phyloP scores from a whole-genome alignment of 352 stramenopile genomes.

The Lagenidium giganteum region DNA sequence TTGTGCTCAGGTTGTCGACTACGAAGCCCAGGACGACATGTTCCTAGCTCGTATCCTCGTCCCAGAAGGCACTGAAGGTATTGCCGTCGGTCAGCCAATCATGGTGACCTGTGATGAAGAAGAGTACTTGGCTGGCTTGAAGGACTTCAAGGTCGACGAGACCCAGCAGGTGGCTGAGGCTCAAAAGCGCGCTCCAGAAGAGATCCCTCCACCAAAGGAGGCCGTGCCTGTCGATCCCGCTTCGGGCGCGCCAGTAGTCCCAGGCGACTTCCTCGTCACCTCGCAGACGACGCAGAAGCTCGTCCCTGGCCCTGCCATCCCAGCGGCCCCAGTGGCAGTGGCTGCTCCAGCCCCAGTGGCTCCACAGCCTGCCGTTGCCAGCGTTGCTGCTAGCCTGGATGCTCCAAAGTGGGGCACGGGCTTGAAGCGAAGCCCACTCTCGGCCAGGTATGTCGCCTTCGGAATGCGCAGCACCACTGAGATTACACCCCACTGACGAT shows the following conservation, averaged over 20 bases:
- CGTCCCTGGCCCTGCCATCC: constrained; percentile 30
- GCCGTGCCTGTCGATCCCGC: constrained; percentile 40
- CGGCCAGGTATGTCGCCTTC: constrained; percentile 31
- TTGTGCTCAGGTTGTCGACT: constrained; percentile 88
- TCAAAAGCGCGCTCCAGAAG: constrained; percentile 41
- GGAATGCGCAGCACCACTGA: background rate
- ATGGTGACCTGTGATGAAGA: constrained; percentile 94
- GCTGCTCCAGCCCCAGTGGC: constrained; percentile 6
- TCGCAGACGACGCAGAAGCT: constrained; percentile 55
- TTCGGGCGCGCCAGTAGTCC: constrained; percentile 41
- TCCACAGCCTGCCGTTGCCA: constrained; percentile 14
- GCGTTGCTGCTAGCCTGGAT: constrained; percentile 12
- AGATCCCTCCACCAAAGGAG: constrained; percentile 68
- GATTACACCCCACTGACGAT: background rate
- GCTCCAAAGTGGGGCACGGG: constrained; percentile 64
- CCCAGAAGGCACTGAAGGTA: constrained; percentile 82
- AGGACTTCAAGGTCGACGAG: constrained; percentile 74
- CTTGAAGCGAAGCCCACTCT: constrained; percentile 78
- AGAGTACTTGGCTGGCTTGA: constrained; percentile 55
- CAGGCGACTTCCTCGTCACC: constrained; percentile 62
- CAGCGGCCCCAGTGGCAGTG: constrained; percentile 13
- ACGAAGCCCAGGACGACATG: constrained; percentile 97
- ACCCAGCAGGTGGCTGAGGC: constrained; percentile 23
- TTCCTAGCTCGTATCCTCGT: constrained; percentile 96
- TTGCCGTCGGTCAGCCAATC: constrained; percentile 92